Evolutionary conservation across 2,329 filamentous ascomycete genomes (phyloP).

Genomic region (Rutstroemia sp.): DNA sequence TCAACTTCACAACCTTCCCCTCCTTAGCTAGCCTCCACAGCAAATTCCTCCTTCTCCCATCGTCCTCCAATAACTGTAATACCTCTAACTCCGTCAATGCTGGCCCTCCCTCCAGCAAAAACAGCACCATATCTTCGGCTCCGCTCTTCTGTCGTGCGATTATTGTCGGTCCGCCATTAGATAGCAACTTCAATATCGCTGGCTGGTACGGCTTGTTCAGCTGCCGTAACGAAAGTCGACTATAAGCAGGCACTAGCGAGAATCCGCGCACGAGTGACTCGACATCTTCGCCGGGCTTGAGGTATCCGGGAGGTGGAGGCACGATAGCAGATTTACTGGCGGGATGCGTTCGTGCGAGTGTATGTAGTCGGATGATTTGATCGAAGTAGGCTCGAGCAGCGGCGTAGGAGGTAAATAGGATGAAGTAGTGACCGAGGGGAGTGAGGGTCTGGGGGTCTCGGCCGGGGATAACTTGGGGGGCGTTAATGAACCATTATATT

Average conservation of each 20-base stretch:
- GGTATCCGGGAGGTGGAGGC: slow-evolving; percentile 34
- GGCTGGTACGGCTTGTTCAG: slow-evolving; percentile 30
- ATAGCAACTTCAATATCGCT: slow-evolving; percentile 28
- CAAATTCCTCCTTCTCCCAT: slow-evolving; percentile 27
- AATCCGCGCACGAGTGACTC: slow-evolving; percentile 40
- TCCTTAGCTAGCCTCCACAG: slow-evolving; percentile 25
- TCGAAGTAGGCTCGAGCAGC: slow-evolving; percentile 55
- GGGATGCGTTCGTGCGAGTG: slow-evolving; percentile 24
- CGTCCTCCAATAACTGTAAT: slow-evolving; percentile 17
- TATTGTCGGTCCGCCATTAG: slow-evolving; percentile 27
- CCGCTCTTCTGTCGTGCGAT: slow-evolving; percentile 13
- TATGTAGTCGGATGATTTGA: slow-evolving; percentile 44
- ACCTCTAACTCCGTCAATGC: slow-evolving; percentile 15
- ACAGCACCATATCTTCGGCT: slow-evolving; percentile 25
- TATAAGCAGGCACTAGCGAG: slow-evolving; percentile 40
- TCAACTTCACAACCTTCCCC: not conserved
- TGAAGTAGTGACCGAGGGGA: slow-evolving; percentile 56
- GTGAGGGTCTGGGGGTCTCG: slow-evolving; percentile 57
- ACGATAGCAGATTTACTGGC: slow-evolving; percentile 27
- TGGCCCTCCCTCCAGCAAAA: slow-evolving; percentile 20
- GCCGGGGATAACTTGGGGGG: slow-evolving; percentile 46
- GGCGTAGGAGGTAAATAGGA: slow-evolving; percentile 56
- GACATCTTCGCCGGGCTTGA: slow-evolving; percentile 40
- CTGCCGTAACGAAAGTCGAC: slow-evolving; percentile 28
- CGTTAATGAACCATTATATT: slow-evolving; percentile 25